A percentile compares a stretch with the other conserved stretches of the same genome.
Conservation (phyloP, 257 asterid genomes). For the Nicotiana undulata region DNA sequence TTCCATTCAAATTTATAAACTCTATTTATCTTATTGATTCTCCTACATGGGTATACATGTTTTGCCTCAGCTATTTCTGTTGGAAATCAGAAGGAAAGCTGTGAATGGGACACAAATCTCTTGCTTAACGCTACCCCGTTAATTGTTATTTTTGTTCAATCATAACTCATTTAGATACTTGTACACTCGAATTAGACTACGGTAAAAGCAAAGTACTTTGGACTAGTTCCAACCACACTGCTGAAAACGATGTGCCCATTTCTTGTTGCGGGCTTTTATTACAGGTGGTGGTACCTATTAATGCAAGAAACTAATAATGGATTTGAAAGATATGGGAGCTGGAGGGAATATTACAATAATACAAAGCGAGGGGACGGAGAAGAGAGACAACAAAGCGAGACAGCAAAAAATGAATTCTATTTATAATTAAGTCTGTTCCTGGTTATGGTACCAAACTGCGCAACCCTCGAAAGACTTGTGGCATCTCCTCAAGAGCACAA, state of each 20-base stretch:
- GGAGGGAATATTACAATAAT: not conserved
- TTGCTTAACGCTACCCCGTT: too few relatives aligned
- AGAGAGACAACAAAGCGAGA: not conserved
- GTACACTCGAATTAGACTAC: too few relatives aligned
- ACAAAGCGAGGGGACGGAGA: not conserved
- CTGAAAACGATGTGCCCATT: not conserved
- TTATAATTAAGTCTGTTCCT: not conserved
- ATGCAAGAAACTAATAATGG: not conserved
- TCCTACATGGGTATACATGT: too few relatives aligned
- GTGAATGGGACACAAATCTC: too few relatives aligned
- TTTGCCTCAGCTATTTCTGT: too few relatives aligned
- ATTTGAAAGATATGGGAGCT: not conserved
- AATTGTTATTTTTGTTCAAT: too few relatives aligned
- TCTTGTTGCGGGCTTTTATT: not conserved
- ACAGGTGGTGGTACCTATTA: not conserved
- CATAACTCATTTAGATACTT: too few relatives aligned
- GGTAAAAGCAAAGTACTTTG: not conserved
- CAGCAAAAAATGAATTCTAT: not conserved
- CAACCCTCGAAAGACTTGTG: not conserved
- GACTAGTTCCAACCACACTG: not conserved
- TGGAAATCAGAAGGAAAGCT: too few relatives aligned
- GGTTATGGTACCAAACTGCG: not conserved
- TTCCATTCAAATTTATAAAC: not conserved
- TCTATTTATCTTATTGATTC: not conserved
- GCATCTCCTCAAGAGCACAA: not conserved